Percentiles rank a stretch among this genome's conserved stretches.
These are phyloP conservation scores for Candida pseudocylindracea DNA, from an alignment of 1,139 yeast species.

Conservation along the genomic window DNA sequence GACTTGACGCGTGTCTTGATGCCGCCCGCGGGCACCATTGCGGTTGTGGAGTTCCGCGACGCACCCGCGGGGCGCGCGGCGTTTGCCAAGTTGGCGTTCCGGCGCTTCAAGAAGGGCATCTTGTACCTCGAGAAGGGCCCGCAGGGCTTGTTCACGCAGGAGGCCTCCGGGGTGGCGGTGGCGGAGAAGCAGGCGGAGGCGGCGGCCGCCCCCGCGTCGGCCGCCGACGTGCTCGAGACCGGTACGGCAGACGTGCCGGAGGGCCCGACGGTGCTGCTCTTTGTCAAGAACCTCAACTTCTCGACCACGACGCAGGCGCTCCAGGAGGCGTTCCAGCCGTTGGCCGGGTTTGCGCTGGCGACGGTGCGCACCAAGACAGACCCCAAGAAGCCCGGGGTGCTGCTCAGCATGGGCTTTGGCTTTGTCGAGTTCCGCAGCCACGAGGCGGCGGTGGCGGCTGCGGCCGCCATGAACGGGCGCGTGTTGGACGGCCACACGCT, in stretches of 20 bases:
- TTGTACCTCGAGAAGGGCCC: conserved; percentile 91
- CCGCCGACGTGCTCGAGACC: conserved; percentile 17
- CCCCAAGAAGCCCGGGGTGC: conserved; percentile 41
- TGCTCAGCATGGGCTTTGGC: conserved; percentile 91
- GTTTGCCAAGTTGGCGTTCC: conserved; percentile 66
- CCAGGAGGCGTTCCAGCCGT: conserved; percentile 35
- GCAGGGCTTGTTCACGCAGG: conserved; percentile 47
- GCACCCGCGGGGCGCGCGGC: conserved; percentile 76
- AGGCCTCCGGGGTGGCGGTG: conserved; percentile 18
- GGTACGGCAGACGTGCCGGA: conserved; percentile 16
- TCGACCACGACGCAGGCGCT: conserved; percentile 43
- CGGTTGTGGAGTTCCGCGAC: conserved; percentile 81
- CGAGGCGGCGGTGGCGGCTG: conserved; percentile 61
- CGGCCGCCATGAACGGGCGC: conserved; percentile 51
- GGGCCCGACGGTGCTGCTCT: conserved; percentile 69
- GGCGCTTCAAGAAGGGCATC: conserved; percentile 70
- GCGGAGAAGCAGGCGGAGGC: conserved; percentile 9
- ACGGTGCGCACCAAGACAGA: conserved; percentile 80
- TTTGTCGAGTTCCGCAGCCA: conserved; percentile 73
- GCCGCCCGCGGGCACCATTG: conserved; percentile 97
- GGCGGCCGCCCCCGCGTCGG: conserved; percentile 19
- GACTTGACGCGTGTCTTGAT: conserved; percentile 58
- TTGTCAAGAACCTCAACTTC: conserved; percentile 83
- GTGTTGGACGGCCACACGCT: conserved; percentile 77
- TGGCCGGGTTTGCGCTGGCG: conserved; percentile 67